phyloP scores from a whole-genome alignment of 306 rosid species.

The Prosopis cineraria region DNA sequence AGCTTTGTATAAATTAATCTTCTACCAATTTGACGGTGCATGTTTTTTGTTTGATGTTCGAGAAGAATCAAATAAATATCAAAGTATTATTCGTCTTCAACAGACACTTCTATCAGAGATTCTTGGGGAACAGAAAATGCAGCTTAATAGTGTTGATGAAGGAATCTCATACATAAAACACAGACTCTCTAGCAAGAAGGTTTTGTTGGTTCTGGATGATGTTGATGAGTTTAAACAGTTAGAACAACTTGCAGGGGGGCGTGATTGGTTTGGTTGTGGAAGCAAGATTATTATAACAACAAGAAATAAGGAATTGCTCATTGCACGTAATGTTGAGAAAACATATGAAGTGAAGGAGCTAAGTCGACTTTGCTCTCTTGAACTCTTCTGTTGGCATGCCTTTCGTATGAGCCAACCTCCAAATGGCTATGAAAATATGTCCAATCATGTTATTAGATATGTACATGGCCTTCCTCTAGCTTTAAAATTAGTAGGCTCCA shows the following conservation, averaged over 20 bases:
- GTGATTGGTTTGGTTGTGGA: not conserved
- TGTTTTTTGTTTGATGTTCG: not conserved
- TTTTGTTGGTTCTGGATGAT: not conserved
- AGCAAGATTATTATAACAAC: not conserved
- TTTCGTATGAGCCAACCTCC: not conserved
- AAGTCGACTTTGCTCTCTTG: not conserved
- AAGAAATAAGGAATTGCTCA: not conserved
- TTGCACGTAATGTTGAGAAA: not conserved
- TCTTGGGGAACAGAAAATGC: not conserved
- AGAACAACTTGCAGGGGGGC: not conserved
- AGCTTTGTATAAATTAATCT: not conserved
- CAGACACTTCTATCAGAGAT: not conserved
- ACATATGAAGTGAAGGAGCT: not conserved
- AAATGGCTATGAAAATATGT: not conserved
- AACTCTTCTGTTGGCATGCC: not conserved
- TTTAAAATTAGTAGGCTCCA: not conserved
- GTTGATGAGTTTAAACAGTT: not conserved
- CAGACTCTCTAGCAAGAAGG: not conserved
- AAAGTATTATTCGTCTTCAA: not conserved
- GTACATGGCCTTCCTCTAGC: not conserved
- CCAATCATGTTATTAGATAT: not conserved
- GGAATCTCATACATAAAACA: not conserved
- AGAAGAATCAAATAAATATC: not conserved
- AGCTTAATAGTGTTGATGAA: not conserved
- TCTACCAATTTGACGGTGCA: not conserved